Evolutionary conservation across 2,329 filamentous ascomycete species (phyloP), one percentile per base, ranked within the genome.

Genomic region (Hymenoscyphus salicellus): DNA sequence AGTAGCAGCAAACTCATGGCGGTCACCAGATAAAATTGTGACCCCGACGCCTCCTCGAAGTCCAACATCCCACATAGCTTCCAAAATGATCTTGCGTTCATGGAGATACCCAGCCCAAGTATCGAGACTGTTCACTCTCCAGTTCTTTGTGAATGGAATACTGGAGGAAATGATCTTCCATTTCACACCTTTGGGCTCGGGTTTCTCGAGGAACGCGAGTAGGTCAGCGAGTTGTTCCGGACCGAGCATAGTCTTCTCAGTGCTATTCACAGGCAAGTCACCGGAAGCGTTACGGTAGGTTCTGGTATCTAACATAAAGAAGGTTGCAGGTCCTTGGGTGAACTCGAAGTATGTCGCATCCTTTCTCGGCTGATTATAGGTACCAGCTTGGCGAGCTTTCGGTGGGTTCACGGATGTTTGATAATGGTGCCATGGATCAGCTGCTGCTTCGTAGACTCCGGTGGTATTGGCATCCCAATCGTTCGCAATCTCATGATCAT

Each of bases 71-170:
- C 95, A 98, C 86, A 97, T 97, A 1, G 92, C 91, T 75, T 97
- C 90, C 16, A 99, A 87, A 30, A 98, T 85, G 63, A 81, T 82
- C 62, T 84, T 85, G 17, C 95, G 88, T 80, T 99, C 95, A 58
- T 83, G 79, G 1, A 97, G 82, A 77, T 96, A 97, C 0, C 94
- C 94, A 57, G 92, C 92, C 95, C 95, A 99, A 0, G 95, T 98
- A 75, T 99, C 95, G 66, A 89, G 83, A 1, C 87, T 87, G 69
- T 95, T 94, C 69, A 97, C 86, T 28, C 87, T 89, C 94, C 95
- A 99, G 77, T 99, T 99, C 79, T 97, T 96, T 6, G 95, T 98
- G 75, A 99, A 97, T 0, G 95, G 95, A 5, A 98, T 90, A 20
- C 91, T 93, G 46, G 91, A 93, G 20, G 93, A 89, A 60, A 99